A percentile compares a stretch with the other conserved stretches of the same genome.
Conservation (phyloP, 2,329 filamentous ascomycete genomes). For the Pseudogymnoascus sp. region DNA sequence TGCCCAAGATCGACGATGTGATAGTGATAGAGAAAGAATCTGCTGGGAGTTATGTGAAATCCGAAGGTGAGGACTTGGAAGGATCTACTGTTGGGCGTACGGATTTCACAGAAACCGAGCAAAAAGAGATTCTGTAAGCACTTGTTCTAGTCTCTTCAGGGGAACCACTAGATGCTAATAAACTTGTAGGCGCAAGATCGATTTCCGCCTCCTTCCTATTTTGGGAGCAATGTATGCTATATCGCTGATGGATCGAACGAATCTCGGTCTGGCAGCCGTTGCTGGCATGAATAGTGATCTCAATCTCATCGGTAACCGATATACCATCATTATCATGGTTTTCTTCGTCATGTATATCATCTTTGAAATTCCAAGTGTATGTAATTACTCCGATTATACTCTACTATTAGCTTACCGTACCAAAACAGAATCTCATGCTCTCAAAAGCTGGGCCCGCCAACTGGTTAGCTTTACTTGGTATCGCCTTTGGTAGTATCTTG, state of each 20-base stretch:
- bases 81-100: not conserved
- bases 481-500: constrained; percentile 21
- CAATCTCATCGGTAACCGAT: not conserved
- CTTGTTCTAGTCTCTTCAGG: not conserved
- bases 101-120: not conserved
- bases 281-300: constrained; percentile 6
- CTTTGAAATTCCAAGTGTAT: constrained; percentile 7
- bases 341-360: constrained; percentile 3
- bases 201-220: constrained; percentile 1
- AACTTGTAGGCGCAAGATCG: not conserved
- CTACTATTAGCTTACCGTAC: not conserved
- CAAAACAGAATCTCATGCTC: constrained; percentile 21
- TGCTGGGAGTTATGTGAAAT: not conserved
- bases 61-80: not conserved
- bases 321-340: not conserved
- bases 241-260: not conserved
- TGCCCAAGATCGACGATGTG: not conserved
- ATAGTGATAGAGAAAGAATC: not conserved
- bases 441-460: constrained; percentile 23
- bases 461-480: constrained; percentile 23
- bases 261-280: constrained; percentile 2
- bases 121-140: not conserved
- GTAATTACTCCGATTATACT: not conserved
- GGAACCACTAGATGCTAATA: not conserved
- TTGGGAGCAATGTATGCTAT: not conserved